Conservation (phyloP, 345 rosid species). For the Arabis hirsuta region DNA sequence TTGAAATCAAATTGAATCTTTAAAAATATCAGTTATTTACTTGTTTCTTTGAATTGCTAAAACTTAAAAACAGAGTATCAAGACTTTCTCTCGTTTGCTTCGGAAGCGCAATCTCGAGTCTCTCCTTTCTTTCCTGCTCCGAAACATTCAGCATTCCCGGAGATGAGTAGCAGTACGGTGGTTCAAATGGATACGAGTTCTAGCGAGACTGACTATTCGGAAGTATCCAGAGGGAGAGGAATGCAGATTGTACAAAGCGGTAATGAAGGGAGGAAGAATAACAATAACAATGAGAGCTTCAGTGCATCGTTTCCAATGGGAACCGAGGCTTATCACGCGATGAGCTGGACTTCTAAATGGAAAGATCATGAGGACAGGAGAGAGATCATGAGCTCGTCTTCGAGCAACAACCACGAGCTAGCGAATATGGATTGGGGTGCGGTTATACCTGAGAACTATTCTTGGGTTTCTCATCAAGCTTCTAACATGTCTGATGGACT, state of each 20-base stretch:
- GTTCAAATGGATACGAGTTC: slow-evolving; percentile 43
- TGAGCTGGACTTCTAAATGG: slow-evolving; percentile 46
- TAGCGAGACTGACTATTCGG: slow-evolving; percentile 27
- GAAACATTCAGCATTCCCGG: slow-evolving; percentile 20
- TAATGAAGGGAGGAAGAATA: slow-evolving; percentile 26
- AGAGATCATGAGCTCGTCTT: slow-evolving; percentile 47
- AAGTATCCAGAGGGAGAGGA: slow-evolving; percentile 29
- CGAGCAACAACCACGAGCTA: slow-evolving; percentile 47
- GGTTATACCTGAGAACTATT: slow-evolving; percentile 48
- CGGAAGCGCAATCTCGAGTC: slow-evolving; percentile 43
- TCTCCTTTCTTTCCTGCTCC: neutral
- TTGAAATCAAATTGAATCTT: neutral
- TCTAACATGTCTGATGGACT: slow-evolving; percentile 57
- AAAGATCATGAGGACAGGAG: slow-evolving; percentile 51
- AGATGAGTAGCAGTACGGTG: slow-evolving; percentile 13
- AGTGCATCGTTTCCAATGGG: slow-evolving; percentile 44
- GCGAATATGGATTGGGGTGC: slow-evolving; percentile 49
- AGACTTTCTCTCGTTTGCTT: slow-evolving; percentile 36
- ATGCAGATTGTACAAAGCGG: slow-evolving; percentile 30
- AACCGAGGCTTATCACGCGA: slow-evolving; percentile 35
- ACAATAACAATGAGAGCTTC: slow-evolving; percentile 35
- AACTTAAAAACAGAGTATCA: slow-evolving; percentile 31
- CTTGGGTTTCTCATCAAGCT: slow-evolving; percentile 59
- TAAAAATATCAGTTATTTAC: neutral
- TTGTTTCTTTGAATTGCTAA: neutral